These are phyloP conservation scores for Euclidium syriacum DNA, from an alignment of 345 rosid genomes.

Conservation along the genomic window DNA sequence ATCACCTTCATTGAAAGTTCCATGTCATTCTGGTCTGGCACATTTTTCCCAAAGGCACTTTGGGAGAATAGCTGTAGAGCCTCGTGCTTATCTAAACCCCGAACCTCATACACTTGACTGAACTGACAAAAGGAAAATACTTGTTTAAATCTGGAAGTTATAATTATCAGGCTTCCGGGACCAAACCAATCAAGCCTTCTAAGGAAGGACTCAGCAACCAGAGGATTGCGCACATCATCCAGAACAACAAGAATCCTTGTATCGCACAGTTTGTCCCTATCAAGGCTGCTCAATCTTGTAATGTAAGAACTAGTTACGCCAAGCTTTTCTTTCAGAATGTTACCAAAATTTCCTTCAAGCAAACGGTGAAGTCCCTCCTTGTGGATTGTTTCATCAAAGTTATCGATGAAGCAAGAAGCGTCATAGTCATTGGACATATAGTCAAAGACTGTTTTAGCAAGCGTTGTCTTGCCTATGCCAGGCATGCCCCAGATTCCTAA, in stretches of 20 bases:
- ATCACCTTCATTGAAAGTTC: background rate
- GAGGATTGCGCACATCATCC: background rate
- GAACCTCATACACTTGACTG: background rate
- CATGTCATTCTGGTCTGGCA: background rate
- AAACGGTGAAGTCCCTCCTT: background rate
- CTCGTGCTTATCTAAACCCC: background rate
- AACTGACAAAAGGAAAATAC: background rate
- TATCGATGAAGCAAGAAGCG: background rate
- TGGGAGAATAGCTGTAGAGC: background rate
- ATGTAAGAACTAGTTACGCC: background rate
- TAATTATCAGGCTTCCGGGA: slow-evolving; percentile 5
- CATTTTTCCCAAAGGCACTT: background rate
- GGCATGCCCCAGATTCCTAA: slow-evolving; percentile 17
- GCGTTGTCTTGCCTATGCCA: slow-evolving; percentile 16
- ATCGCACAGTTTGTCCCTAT: background rate
- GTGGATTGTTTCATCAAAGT: background rate
- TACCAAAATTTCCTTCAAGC: background rate
- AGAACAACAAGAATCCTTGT: background rate
- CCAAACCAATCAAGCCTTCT: slow-evolving; percentile 1
- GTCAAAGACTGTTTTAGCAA: background rate
- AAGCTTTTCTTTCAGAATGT: background rate
- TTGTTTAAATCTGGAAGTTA: background rate
- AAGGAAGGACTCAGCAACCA: background rate
- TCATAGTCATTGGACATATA: background rate
- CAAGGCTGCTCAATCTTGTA: background rate